phyloP scores from a whole-genome alignment of 2,329 filamentous ascomycete species.

The Xylaria digitata region DNA sequence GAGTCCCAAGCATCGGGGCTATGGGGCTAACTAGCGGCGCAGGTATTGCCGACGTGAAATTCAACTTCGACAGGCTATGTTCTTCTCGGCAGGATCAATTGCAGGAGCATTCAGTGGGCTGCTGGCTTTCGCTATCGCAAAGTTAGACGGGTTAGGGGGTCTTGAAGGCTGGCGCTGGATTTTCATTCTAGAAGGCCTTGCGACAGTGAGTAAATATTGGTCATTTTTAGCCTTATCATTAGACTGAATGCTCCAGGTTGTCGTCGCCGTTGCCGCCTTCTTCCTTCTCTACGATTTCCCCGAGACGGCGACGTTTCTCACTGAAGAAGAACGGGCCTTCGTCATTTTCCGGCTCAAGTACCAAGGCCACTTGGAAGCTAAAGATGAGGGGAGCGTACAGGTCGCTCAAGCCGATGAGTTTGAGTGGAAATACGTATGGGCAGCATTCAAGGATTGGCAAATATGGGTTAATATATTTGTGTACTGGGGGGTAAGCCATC shows the following conservation, averaged over 20 bases:
- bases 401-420: slow-evolving; percentile 79
- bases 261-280: slow-evolving; percentile 74
- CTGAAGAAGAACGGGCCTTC: slow-evolving; percentile 74
- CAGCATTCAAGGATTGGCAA: slow-evolving; percentile 83
- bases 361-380: slow-evolving; percentile 67
- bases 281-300: slow-evolving; percentile 85
- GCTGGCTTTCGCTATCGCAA: slow-evolving; percentile 74
- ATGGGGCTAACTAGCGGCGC: slow-evolving; percentile 6
- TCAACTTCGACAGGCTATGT: slow-evolving; percentile 71
- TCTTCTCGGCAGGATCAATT: slow-evolving; percentile 84
- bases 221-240: not conserved
- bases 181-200: slow-evolving; percentile 76
- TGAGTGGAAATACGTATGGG: slow-evolving; percentile 78
- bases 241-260: slow-evolving; percentile 39
- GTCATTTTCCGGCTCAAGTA: slow-evolving; percentile 76
- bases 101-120: slow-evolving; percentile 82
- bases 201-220: slow-evolving; percentile 61
- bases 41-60: slow-evolving; percentile 66
- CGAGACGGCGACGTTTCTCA: slow-evolving; percentile 79
- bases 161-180: slow-evolving; percentile 73
- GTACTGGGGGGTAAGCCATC: slow-evolving; percentile 70
- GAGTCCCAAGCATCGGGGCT: not conserved
- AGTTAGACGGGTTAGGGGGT: slow-evolving; percentile 74
- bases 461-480: slow-evolving; percentile 72
- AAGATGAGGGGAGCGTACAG: slow-evolving; percentile 40